Evolutionary conservation across 177 flowering plant genomes (phyloP), one percentile per base, ranked within the genome.

Genomic region (Telopea speciosissima): DNA sequence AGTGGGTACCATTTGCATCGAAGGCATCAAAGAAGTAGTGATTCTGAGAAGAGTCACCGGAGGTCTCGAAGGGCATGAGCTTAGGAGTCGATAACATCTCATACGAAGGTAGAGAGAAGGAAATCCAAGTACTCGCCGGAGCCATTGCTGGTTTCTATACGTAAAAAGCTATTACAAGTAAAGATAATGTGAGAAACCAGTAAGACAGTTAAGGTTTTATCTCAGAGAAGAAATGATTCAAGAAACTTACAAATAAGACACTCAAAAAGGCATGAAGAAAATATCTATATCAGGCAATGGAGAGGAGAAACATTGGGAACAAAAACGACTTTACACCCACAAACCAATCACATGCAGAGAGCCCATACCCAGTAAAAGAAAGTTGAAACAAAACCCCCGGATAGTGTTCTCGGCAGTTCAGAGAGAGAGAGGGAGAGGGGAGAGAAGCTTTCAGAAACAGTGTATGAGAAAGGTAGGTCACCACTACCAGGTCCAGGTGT

Each of bases 71-170:
- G 25, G 73, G 54, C 65, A 80, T 42, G 1, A 52, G 31, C 58
- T 70, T 63, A 1, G 63, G 40, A 8, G 33, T 31, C 31, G 75
- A 70, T 72, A 83, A 65, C 82, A 83, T 81, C 68, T 89, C 87
- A 72, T 82, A 63, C 36, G 94, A 85, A 61, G 89, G 84, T 3
- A 84, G 85, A 21, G 91, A 86, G 70, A 88, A 89, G 1, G 91
- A 84, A 10, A 89, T 81, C 94, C 91, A 86, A 78, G 87, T 84
- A 49, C 75, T 83, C 65, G 76, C 81, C 49, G 86, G 84, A 56
- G 83, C 84, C 89, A 86, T 88, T 67, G 58, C 69, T 67, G 2
- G n/a, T 24, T 2, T 28, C 31, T 28, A 28, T 28, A 28, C 31
- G 31, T 28, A 28, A 4, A 28, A 28, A 1, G 1, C 31, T 28